These are phyloP conservation scores for Pilatotrama ljubarskyi DNA, from an alignment of 768 basidiomycete genomes.

Conservation along the genomic window DNA sequence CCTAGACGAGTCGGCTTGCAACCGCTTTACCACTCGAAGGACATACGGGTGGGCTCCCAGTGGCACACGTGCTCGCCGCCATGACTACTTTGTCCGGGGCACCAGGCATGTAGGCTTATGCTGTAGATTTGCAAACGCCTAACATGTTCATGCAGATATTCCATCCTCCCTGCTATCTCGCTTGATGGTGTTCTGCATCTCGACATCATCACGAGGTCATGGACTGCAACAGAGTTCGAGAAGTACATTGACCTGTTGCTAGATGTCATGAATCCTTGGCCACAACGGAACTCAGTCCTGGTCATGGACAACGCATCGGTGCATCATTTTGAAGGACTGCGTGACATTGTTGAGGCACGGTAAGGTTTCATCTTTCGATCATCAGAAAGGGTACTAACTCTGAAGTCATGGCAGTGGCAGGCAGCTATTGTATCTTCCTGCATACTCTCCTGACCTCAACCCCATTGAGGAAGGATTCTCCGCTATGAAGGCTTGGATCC, in stretches of 20 bases:
- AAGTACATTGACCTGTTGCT: constrained; percentile 37
- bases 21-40: too few relatives aligned
- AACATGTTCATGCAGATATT: constrained; percentile 37
- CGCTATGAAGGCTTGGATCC: constrained; percentile 18
- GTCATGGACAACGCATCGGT: constrained; percentile 42
- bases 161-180: constrained; percentile 38
- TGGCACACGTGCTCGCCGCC: too few relatives aligned
- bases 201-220: constrained; percentile 33
- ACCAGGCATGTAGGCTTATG: too few relatives aligned
- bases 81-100: too few relatives aligned
- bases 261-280: constrained; percentile 40
- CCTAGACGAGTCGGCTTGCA: too few relatives aligned
- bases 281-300: constrained; percentile 36
- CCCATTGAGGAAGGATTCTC: constrained; percentile 34
- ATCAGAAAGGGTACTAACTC: background rate
- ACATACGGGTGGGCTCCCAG: too few relatives aligned
- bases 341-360: constrained; percentile 34
- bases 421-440: constrained; percentile 24
- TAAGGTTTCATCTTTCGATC: constrained; percentile 19
- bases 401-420: constrained; percentile 19
- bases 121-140: too few relatives aligned
- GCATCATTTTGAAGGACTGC: constrained; percentile 33
- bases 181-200: constrained; percentile 37
- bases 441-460: constrained; percentile 33
- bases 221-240: constrained; percentile 29